Base-by-base conservation (phyloP, 805 yeast species). In the Hanseniaspora guilliermondii region DNA sequence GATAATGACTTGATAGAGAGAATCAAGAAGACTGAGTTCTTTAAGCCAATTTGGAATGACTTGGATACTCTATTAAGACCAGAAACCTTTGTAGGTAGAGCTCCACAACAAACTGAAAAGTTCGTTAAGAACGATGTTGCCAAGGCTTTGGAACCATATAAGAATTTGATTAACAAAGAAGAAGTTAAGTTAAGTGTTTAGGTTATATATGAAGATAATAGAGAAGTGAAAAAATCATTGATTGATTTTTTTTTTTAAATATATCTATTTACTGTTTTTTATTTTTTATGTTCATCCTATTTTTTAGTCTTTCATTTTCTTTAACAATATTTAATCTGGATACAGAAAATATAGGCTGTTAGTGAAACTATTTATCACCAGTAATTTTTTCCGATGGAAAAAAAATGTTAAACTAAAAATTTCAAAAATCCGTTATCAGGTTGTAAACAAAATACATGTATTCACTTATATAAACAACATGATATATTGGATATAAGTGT, bases 81-180 rank as follows among this genome's bases (percentile, higher is more conserved):
- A 59, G 73, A 83, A 21, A 93, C 98, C 33, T 93, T 93, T 68
- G 94, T 89, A 47, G 98, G 98, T 63, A 86, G 98, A 71, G 98
- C 98, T 55, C 97, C 97, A 44, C 85, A 89, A 72, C 98, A 93
- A 75, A 87, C 95, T 56, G 96, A 85, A 69, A 91, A 89, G 72
- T 93, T 93, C 66, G 83, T 93, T 61, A 78, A 79, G 56, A 78
- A 76, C 56, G 94, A 91, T 57, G 97, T 93, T 56, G 83, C 82
- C 53, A 72, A 81, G 61, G 97, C 97, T 39, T 75, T 93, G 60
- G 76, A 73, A 59, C 86, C 87, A 50, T 84, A 76, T 72, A 67
- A 76, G 64, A 64, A 77, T 48, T 67, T 71, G 61, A 74, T 93
- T 63, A 76, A 80, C 61, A 69, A 75, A 47, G 87, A 82, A 63